Evolutionary conservation across 129 eudicot species (phyloP).

Genomic region (Flaveria ramosissima): DNA sequence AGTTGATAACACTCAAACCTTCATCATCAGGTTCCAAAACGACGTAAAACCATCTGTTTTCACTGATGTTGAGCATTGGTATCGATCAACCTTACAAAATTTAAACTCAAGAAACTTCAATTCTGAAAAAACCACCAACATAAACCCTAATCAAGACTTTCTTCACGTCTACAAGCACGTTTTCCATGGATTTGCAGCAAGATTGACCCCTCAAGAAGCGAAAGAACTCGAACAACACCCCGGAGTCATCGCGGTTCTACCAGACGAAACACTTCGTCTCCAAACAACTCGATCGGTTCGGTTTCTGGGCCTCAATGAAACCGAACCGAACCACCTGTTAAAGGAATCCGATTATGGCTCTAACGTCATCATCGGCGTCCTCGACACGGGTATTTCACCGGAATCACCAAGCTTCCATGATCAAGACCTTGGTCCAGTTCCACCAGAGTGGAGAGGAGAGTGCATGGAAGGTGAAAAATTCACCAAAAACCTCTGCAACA

Average conservation of each 20-base stretch:
- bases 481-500: constrained; percentile 53
- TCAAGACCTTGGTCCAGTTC: constrained; percentile 64
- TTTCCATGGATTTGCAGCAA: constrained; percentile 84
- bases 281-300: constrained; percentile 72
- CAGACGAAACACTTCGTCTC: constrained; percentile 56
- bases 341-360: constrained; percentile 75
- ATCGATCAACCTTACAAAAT: constrained; percentile 57
- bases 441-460: constrained; percentile 83
- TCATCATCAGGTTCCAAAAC: constrained; percentile 63
- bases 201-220: constrained; percentile 61
- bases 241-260: constrained; percentile 56
- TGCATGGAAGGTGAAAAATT: constrained; percentile 69
- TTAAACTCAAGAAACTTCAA: constrained; percentile 37
- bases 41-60: constrained; percentile 69
- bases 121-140: constrained; percentile 2
- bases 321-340: constrained; percentile 33
- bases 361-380: constrained; percentile 63
- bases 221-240: constrained; percentile 40
- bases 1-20: constrained; percentile 41
- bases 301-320: constrained; percentile 57
- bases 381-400: constrained; percentile 91
- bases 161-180: constrained; percentile 72
- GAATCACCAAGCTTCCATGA: constrained; percentile 79
- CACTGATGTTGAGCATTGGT: constrained; percentile 65
- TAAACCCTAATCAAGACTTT: constrained; percentile 28